Percentiles rank a stretch among this genome's conserved stretches.
These are phyloP conservation scores for Colletotrichum salicis DNA, from an alignment of 2,329 filamentous ascomycete genomes.

Conservation along the genomic window DNA sequence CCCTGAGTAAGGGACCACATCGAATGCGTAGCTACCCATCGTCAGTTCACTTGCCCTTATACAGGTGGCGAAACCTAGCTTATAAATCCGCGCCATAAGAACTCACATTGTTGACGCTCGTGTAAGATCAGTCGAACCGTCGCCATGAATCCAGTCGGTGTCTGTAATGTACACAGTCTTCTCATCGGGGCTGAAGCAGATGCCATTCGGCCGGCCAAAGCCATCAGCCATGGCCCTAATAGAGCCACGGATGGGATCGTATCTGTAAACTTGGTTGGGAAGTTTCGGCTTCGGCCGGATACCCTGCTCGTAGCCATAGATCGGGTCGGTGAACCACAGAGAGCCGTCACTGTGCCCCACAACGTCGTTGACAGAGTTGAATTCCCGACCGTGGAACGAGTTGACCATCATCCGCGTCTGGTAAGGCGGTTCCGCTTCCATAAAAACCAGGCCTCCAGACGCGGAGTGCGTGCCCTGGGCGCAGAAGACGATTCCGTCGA, in stretches of 20 bases:
- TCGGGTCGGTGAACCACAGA: constrained; percentile 63
- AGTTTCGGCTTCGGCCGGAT: constrained; percentile 56
- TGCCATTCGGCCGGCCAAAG: constrained; percentile 58
- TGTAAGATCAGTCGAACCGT: constrained; percentile 42
- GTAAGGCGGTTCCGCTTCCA: constrained; percentile 46
- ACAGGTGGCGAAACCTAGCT: neutral
- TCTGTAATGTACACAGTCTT: constrained; percentile 58
- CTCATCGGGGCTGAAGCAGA: constrained; percentile 57
- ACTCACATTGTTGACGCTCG: constrained; percentile 32
- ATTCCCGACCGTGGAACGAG: constrained; percentile 51
- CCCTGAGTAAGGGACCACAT: constrained; percentile 39
- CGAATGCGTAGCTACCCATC: constrained; percentile 50
- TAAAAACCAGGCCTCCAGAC: constrained; percentile 45
- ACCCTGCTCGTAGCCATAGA: constrained; percentile 60
- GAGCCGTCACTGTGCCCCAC: constrained; percentile 53
- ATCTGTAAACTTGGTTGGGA: constrained; percentile 60
- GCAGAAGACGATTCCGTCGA: constrained; percentile 52
- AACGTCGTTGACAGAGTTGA: constrained; percentile 63
- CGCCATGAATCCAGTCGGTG: constrained; percentile 47
- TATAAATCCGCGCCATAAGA: constrained; percentile 24
- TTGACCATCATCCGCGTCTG: constrained; percentile 44
- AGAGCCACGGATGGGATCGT: constrained; percentile 50
- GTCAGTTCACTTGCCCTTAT: neutral
- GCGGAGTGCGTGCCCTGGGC: constrained; percentile 47
- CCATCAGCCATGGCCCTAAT: constrained; percentile 58